Percentiles rank a stretch among this genome's conserved stretches.
phyloP scores from a whole-genome alignment of 805 yeast species.

The Zygosaccharomyces gambellarensis region DNA sequence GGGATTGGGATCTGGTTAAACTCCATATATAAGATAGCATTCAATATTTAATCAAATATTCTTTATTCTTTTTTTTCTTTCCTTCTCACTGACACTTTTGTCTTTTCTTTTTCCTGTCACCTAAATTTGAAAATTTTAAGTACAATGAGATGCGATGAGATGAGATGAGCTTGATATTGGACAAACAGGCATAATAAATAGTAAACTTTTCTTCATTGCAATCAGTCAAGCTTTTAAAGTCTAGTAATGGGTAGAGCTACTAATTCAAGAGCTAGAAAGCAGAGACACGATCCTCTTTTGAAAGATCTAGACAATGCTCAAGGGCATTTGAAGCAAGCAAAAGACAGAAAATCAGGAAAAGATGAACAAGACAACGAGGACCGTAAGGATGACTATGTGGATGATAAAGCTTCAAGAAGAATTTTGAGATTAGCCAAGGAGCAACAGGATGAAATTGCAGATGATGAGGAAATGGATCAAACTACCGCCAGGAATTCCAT shows the following conservation, averaged over 20 bases:
- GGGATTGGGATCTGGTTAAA: constrained; percentile 12
- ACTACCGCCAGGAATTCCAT: constrained; percentile 29
- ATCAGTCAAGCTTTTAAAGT: neutral
- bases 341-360: constrained; percentile 30
- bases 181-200: neutral
- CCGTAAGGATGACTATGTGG: constrained; percentile 62
- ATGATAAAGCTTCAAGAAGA: constrained; percentile 76
- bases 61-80: neutral
- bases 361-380: constrained; percentile 38
- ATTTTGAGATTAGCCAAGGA: constrained; percentile 85
- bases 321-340: constrained; percentile 57
- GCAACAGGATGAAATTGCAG: constrained; percentile 86
- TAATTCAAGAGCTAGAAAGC: constrained; percentile 46
- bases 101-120: constrained; percentile 10
- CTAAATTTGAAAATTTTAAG: constrained; percentile 12
- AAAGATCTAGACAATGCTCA: constrained; percentile 71
- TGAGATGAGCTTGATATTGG: neutral
- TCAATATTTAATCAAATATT: neutral
- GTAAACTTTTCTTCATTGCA: neutral
- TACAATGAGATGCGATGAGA: constrained; percentile 12
- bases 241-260: constrained; percentile 61
- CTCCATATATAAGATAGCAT: constrained; percentile 6
- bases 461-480: constrained; percentile 47
- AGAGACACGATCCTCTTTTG: constrained; percentile 76
- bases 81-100: neutral